A percentile compares a stretch with the other conserved stretches of the same genome.
Evolutionary conservation across 768 basidiomycete species (phyloP).

Genomic region (Rhizopogon roseolus): DNA sequence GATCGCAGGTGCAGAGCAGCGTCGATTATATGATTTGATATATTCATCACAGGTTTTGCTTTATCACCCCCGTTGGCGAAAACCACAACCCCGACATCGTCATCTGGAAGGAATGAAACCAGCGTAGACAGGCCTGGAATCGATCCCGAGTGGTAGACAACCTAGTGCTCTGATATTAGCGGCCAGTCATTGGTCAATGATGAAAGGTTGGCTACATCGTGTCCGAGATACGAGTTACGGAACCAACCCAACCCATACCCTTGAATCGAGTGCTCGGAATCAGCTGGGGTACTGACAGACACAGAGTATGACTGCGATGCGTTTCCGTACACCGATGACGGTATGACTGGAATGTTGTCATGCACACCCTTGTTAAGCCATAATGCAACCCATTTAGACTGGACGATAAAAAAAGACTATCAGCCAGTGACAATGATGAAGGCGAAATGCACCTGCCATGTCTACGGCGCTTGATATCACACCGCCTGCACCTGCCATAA

Average conservation of each 20-base stretch:
- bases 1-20: slow-evolving; percentile 11
- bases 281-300: neutral
- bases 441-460: slow-evolving; percentile 28
- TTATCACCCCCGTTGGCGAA: slow-evolving; percentile 28
- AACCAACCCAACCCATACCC: slow-evolving; percentile 43
- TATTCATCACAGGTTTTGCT: slow-evolving; percentile 4
- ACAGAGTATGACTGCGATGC: slow-evolving; percentile 29
- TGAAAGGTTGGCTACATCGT: slow-evolving; percentile 28
- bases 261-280: slow-evolving; percentile 19
- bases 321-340: slow-evolving; percentile 22
- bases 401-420: neutral
- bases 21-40: slow-evolving; percentile 17
- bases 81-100: slow-evolving; percentile 30
- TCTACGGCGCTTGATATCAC: slow-evolving; percentile 38
- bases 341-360: slow-evolving; percentile 29
- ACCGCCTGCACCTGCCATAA: slow-evolving; percentile 36
- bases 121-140: slow-evolving; percentile 29
- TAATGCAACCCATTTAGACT: slow-evolving; percentile 36
- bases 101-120: slow-evolving; percentile 29
- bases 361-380: slow-evolving; percentile 30
- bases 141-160: slow-evolving; percentile 29
- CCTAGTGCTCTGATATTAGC: slow-evolving; percentile 14
- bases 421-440: neutral
- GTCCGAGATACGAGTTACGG: slow-evolving; percentile 33
- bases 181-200: neutral